Evolutionary conservation across 2,329 filamentous ascomycete genomes (phyloP), one percentile per base, ranked within the genome.

Genomic region (Ascochyta clinopodiicola): DNA sequence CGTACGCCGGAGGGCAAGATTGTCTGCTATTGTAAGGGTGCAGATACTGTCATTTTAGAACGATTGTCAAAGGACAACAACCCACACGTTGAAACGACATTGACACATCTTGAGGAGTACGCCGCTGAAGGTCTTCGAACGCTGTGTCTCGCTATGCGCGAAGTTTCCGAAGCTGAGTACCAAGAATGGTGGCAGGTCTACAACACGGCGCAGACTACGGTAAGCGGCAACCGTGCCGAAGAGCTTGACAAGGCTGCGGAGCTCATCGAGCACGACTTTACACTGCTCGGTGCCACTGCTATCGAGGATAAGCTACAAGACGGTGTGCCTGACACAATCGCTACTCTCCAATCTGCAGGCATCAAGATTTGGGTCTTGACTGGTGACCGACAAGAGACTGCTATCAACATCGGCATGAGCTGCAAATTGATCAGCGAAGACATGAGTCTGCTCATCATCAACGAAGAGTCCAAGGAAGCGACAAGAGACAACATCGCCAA

Each of bases 381-480:
- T 35, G 95, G 95, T 67, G 95, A 99, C 80, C 87, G 95, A 68
- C 96, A 99, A 78, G 95, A 99, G 77, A 99, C 95, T 25, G 95
- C 95, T 52, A 99, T 99, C 84, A 99, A 99, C 75, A 99, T 99
- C 64, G 95, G 96, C 62, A 99, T 99, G 95, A 97, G 92, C 75
- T 99, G 95, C 79, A 98, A 98, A 79, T 84, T 99, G 44, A 91
- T 99, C 57, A 96, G 92, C 64, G 95, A 99, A 77, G 96, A 99
- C 68, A 99, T 99, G 95, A 96, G 95, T 71, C 84, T 99, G 10
- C 81, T 99, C 50, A 97, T 99, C 66, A 85, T 99, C 70, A 99
- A 99, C 70, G 95, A 99, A 73, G 93, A 98, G 67, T 84, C 80
- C 44, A 84, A 92, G 13, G 81, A 83, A 32, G 90, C 87, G 4